These are phyloP conservation scores for Perilla frutescens DNA, from an alignment of 257 asterid species.

Conservation along the genomic window DNA sequence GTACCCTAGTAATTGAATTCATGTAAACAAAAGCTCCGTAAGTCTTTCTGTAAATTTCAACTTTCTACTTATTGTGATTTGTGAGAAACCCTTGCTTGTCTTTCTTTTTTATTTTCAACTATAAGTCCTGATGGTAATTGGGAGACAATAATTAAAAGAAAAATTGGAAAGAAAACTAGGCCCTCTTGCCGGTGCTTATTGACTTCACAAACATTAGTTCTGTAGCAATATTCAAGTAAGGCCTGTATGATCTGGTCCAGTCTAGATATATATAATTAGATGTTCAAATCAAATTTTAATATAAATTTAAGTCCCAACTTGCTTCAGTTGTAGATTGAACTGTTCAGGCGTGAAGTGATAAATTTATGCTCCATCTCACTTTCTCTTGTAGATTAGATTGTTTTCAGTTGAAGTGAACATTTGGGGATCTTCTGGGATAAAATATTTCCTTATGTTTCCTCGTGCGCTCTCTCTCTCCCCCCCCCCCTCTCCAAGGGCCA, in stretches of 20 bases:
- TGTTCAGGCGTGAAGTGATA: background rate
- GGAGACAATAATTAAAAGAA: background rate
- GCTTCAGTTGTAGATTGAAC: background rate
- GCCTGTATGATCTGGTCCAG: background rate
- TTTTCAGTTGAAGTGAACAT: background rate
- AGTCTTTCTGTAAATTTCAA: background rate
- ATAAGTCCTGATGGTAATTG: background rate
- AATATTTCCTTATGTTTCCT: background rate
- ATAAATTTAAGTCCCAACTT: background rate
- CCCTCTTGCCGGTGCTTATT: background rate
- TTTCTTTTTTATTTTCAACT: no score
- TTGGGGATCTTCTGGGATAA: slow-evolving; percentile 11
- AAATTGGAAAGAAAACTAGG: background rate
- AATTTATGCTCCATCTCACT: background rate
- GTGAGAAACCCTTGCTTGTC: no score
- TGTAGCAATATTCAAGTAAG: background rate
- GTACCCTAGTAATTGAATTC: background rate
- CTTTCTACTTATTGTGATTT: no score
- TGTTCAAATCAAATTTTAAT: background rate
- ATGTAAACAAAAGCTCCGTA: background rate
- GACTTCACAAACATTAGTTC: background rate
- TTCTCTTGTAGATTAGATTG: slow-evolving; percentile 6
- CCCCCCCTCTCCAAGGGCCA: background rate
- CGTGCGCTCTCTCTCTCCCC: background rate
- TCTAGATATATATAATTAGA: background rate